Evolutionary conservation across 148 eudicot species (phyloP).

Genomic region (Chenopodium formosanum): DNA sequence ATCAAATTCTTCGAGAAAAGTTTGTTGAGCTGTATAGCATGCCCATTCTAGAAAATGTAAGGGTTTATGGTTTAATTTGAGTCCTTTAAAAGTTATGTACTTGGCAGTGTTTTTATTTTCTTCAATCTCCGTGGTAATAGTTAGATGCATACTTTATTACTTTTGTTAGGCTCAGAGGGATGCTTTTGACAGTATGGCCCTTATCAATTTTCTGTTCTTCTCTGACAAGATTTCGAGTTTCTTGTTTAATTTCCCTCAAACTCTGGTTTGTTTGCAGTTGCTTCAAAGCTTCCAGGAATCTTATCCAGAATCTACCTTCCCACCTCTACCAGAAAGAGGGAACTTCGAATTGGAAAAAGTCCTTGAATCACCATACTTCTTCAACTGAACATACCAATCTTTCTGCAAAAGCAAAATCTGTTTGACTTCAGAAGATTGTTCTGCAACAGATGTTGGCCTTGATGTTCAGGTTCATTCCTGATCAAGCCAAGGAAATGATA

Average conservation of each 20-base stretch:
- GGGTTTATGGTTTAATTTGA: slow-evolving; percentile 17
- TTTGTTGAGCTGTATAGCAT: slow-evolving; percentile 75
- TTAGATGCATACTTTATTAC: too few species aligned
- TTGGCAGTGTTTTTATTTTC: not conserved
- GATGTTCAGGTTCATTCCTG: slow-evolving; percentile 1
- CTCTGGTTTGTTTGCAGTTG: slow-evolving; percentile 43
- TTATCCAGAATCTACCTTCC: slow-evolving; percentile 62
- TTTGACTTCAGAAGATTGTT: not conserved
- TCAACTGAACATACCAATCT: slow-evolving; percentile 51
- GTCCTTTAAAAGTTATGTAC: not conserved
- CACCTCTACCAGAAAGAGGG: slow-evolving; percentile 72
- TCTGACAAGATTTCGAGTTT: not conserved
- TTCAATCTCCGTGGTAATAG: not conserved
- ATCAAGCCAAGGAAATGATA: not conserved
- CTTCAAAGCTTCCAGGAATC: slow-evolving; percentile 68
- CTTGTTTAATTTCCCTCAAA: not conserved
- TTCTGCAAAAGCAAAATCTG: not conserved
- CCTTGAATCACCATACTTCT: slow-evolving; percentile 74
- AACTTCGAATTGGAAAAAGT: slow-evolving; percentile 66
- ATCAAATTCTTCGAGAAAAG: slow-evolving; percentile 70
- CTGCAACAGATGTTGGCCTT: not conserved
- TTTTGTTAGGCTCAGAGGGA: too few species aligned
- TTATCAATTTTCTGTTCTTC: not conserved
- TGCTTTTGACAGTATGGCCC: not conserved
- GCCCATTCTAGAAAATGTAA: slow-evolving; percentile 79